A percentile compares a stretch with the other conserved stretches of the same genome.
Conservation (phyloP, 2,329 filamentous ascomycete species). For the Penicillium italicum region DNA sequence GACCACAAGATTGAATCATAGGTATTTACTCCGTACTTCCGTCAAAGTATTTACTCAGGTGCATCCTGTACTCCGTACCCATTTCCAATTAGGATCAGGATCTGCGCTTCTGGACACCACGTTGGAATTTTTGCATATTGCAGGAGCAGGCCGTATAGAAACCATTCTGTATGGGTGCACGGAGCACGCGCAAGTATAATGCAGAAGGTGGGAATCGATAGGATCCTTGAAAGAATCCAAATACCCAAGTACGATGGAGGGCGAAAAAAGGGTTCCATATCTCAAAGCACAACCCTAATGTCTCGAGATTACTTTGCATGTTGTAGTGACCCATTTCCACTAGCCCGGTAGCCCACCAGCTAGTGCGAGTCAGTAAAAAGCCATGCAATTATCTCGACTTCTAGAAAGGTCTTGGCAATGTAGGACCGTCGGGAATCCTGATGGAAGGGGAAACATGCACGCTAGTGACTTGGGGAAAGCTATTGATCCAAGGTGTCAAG, state of each 20-base stretch:
- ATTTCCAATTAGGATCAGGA: not conserved
- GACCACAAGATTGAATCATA: not conserved
- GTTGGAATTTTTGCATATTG: not conserved
- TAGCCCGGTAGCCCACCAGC: not conserved
- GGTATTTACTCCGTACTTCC: not conserved
- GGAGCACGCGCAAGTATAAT: not conserved
- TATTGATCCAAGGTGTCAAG: not conserved
- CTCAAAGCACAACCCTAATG: slow-evolving; percentile 2
- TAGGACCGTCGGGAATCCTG: not conserved
- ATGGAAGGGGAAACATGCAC: slow-evolving; percentile 1
- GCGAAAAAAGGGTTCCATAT: not conserved
- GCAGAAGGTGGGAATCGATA: not conserved
- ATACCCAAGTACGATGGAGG: not conserved
- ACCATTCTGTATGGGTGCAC: too few relatives aligned
- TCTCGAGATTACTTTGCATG: slow-evolving; percentile 17
- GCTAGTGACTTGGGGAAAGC: not conserved
- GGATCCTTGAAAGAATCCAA: not conserved
- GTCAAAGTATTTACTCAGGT: not conserved
- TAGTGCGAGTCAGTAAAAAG: not conserved
- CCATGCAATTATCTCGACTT: not conserved
- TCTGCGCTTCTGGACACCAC: not conserved
- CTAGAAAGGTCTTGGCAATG: slow-evolving; percentile 2
- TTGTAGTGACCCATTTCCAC: slow-evolving; percentile 3
- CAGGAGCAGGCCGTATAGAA: not conserved
- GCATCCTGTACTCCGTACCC: not conserved